Base-by-base conservation (phyloP, 495 filamentous ascomycete species). In the Hypomontagnella monticulosa region DNA sequence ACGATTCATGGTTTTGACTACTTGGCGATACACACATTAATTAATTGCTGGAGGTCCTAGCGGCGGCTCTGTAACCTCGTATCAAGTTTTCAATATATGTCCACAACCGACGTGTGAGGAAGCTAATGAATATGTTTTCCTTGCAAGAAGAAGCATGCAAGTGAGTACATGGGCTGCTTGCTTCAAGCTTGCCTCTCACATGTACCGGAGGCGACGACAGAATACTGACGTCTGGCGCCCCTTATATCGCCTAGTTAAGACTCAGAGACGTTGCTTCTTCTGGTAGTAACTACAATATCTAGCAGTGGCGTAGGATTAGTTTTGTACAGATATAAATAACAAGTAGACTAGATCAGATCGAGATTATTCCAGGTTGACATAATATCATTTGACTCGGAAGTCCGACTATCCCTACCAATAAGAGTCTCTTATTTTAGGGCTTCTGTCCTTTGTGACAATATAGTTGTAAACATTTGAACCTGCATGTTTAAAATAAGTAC, bases 31-130 rank as follows among this genome's bases (percentile, higher is more conserved):
- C 18, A 32, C 10, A 44, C 50, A 56, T 69, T 56, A 32, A 56
- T 57, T 63, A 63, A 60, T 41, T 60, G 53, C 55, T 34, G 42
- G 43, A 49, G 43, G 19, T 32, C 58, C 34, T 53, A 46, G 49
- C 33, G 14, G 52, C 53, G 46, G 16, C 40, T 58, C 36, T 55
- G 66, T 60, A 63, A 69, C 66, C 66, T 63, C 66, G 66, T 69
- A 69, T 69, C 66, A 60, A 60, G 55, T 53, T 63, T 56, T 52
- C 58, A 63, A 69, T 69, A 67, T 58, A 69, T 69, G 66, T 55
- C 44, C 60, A 69, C 55, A 69, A 63, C 66, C 66, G 66, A 63
- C 42, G 55, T 47, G 38, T 55, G 33, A 56, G 43, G 32, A 60
- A 40, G 49, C 50, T 38, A 53, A 34, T 27, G 54, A 37, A 15